Conservation (phyloP, 176 grass and related monocot species). For the Dendrocalamus sinicus region DNA sequence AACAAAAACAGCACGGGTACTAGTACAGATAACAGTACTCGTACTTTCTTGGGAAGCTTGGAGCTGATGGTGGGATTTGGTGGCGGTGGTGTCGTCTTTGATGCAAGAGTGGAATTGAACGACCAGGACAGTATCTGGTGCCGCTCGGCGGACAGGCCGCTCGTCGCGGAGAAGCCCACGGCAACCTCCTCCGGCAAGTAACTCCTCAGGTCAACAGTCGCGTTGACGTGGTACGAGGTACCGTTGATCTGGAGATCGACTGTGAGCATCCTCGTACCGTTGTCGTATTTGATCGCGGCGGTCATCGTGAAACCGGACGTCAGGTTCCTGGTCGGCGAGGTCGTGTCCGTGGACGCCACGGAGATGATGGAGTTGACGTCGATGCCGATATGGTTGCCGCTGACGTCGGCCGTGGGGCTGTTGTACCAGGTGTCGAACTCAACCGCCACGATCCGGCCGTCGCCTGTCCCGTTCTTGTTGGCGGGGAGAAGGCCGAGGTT, state of each 20-base stretch:
- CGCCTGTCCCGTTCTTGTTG: not conserved
- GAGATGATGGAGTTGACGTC: slow-evolving; percentile 50
- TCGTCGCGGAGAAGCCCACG: slow-evolving; percentile 42
- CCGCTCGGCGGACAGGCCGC: not conserved
- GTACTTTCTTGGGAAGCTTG: no score
- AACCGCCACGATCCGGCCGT: slow-evolving; percentile 37
- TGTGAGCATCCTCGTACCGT: not conserved
- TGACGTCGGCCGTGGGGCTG: slow-evolving; percentile 16
- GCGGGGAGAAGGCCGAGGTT: slow-evolving; percentile 36
- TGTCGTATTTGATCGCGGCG: slow-evolving; percentile 19
- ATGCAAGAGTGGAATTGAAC: not conserved
- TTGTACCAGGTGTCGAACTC: slow-evolving; percentile 51
- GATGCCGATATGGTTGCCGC: slow-evolving; percentile 72
- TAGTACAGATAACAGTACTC: not conserved
- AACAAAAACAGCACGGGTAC: not conserved
- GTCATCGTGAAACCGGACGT: not conserved
- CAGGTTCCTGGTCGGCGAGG: not conserved
- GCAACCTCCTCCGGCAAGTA: not conserved
- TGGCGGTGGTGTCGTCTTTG: no score
- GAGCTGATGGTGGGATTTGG: no score
- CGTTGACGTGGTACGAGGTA: not conserved
- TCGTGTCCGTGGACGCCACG: not conserved
- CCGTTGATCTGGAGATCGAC: not conserved
- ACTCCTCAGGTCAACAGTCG: not conserved
- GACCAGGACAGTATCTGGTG: not conserved